phyloP scores from a whole-genome alignment of 257 asterid species.

The Avicennia marina region DNA sequence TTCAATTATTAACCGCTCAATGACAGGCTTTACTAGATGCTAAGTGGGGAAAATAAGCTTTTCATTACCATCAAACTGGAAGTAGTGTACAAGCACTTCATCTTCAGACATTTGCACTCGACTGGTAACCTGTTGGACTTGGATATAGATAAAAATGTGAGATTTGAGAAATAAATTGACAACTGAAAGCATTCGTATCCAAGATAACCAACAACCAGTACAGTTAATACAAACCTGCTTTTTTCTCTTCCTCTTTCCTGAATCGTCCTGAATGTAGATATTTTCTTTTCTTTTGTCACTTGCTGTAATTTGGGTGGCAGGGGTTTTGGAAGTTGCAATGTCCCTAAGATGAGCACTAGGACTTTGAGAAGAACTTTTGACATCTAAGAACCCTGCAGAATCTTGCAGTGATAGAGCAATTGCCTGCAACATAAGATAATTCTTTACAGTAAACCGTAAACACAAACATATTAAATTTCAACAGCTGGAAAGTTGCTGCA shows the following conservation, averaged over 20 bases:
- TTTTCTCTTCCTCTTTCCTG: conserved; percentile 56
- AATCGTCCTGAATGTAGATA: conserved; percentile 27
- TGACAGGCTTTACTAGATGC: no score
- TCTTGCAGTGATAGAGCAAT: conserved; percentile 81
- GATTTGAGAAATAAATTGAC: conserved; percentile 10
- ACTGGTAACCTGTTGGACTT: conserved; percentile 42
- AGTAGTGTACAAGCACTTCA: conserved; percentile 76
- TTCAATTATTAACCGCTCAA: no score
- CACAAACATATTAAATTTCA: conserved; percentile 2
- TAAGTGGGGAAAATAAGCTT: no score
- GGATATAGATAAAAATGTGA: conserved; percentile 15
- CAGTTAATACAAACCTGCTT: conserved; percentile 49
- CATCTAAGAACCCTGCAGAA: conserved; percentile 34
- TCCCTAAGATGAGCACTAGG: conserved; percentile 14
- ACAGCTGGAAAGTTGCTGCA: conserved; percentile 10
- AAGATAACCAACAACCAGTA: conserved; percentile 15
- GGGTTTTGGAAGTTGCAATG: conserved; percentile 25
- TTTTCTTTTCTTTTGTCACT: conserved; percentile 27
- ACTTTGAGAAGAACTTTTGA: conserved; percentile 20
- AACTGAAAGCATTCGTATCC: conserved; percentile 6
- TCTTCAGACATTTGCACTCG: conserved; percentile 89
- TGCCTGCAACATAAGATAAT: conserved; percentile 47
- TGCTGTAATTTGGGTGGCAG: background rate
- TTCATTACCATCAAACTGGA: conserved; percentile 85
- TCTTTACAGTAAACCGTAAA: background rate